These are phyloP conservation scores for Botryotinia globosa DNA, from an alignment of 2,329 filamentous ascomycete species.

Conservation along the genomic window DNA sequence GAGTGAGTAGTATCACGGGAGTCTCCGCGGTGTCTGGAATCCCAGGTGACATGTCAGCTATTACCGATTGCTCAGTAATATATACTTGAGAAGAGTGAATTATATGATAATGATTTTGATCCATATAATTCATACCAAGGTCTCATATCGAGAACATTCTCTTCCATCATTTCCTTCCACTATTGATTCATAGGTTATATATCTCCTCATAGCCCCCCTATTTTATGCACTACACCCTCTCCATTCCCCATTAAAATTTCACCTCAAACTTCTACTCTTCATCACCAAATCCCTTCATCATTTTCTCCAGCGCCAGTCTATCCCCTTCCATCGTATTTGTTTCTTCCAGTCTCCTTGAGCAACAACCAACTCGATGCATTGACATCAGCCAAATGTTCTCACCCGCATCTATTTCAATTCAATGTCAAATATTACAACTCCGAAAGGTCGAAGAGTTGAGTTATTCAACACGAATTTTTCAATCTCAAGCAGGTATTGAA, in stretches of 20 bases:
- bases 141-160: not conserved
- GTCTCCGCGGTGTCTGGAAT: not conserved
- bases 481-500: not conserved
- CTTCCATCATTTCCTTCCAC: not conserved
- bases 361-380: not conserved
- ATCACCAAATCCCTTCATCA: not conserved
- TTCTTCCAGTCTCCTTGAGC: not conserved
- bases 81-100: not conserved
- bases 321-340: not conserved
- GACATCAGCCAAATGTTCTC: not conserved
- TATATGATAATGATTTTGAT: not conserved
- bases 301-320: not conserved
- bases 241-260: not conserved
- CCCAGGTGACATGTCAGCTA: rapidly evolving
- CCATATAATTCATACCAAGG: not conserved
- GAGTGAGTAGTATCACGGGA: not conserved
- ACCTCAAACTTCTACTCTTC: no score
- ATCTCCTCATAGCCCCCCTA: no score
- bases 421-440: rapidly evolving
- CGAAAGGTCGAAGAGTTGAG: rapidly evolving
- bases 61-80: not conserved
- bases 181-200: not conserved
- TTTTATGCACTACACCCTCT: no score
- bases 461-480: no score
- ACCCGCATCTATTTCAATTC: not conserved